These are phyloP conservation scores for Ceratobasidium papillatum DNA, from an alignment of 1,284 basidiomycete species.

Conservation along the genomic window DNA sequence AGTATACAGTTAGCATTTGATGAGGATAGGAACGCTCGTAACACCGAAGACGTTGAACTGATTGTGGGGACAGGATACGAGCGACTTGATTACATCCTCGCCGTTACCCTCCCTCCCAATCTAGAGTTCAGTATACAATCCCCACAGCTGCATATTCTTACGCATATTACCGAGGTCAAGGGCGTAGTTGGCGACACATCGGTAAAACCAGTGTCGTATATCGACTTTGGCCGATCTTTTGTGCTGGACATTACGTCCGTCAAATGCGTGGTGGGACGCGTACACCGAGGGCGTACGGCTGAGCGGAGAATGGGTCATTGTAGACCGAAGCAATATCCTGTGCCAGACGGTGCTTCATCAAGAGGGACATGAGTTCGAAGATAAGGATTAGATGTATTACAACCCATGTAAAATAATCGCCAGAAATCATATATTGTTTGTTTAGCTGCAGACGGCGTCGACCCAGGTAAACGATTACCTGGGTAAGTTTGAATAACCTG, in stretches of 20 bases:
- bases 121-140: not conserved
- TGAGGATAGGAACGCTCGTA: conserved; percentile 47
- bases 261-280: not conserved
- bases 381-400: too few species aligned
- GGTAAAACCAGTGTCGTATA: not conserved
- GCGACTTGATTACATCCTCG: conserved; percentile 46
- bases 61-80: conserved; percentile 45
- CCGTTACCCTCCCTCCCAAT: not conserved
- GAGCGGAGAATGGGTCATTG: not conserved
- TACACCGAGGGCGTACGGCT: not conserved
- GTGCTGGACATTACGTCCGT: conserved; percentile 5
- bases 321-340: not conserved
- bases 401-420: too few species aligned
- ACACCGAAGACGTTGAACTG: conserved; percentile 27
- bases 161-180: conserved; percentile 2
- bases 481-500: too few species aligned
- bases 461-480: too few species aligned
- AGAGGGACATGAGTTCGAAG: not conserved
- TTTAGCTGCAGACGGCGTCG: too few species aligned
- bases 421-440: too few species aligned
- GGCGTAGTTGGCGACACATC: not conserved
- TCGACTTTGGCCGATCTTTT: not conserved
- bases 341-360: not conserved
- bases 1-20: conserved; percentile 48
- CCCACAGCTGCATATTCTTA: not conserved